Conservation (phyloP, 2,329 filamentous ascomycete species). For the Penicillium italicum region DNA sequence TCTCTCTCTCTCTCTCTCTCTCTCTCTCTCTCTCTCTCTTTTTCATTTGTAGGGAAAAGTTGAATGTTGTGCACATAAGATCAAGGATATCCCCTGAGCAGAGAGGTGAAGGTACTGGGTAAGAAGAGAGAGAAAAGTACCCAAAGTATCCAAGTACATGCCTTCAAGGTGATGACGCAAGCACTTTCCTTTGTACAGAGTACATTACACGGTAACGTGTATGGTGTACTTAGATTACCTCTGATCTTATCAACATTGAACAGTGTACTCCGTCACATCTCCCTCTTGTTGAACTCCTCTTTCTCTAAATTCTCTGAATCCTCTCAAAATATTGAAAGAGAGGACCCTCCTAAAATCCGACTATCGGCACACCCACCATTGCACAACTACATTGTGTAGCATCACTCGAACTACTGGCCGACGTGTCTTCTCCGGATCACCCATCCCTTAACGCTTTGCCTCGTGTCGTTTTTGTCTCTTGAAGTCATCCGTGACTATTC, state of each 20-base stretch:
- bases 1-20: too few species aligned
- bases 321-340: background rate
- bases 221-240: too few species aligned
- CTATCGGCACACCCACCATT: background rate
- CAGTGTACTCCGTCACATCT: background rate
- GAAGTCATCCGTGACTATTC: background rate
- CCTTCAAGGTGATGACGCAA: background rate
- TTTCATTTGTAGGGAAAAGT: too few species aligned
- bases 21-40: background rate
- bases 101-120: background rate
- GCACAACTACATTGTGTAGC: background rate
- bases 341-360: background rate
- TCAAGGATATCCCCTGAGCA: background rate
- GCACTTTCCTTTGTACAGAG: background rate
- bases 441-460: background rate
- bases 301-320: background rate
- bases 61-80: too few species aligned
- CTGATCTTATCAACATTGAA: background rate
- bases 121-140: background rate
- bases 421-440: constrained; percentile 7
- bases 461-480: background rate
- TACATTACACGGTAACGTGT: too few species aligned
- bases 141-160: too few species aligned
- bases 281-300: background rate
- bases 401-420: background rate